Percentiles rank a stretch among this genome's conserved stretches.
Evolutionary conservation across 768 basidiomycete species (phyloP).

Genomic region (Leucocoprinus leucothites): DNA sequence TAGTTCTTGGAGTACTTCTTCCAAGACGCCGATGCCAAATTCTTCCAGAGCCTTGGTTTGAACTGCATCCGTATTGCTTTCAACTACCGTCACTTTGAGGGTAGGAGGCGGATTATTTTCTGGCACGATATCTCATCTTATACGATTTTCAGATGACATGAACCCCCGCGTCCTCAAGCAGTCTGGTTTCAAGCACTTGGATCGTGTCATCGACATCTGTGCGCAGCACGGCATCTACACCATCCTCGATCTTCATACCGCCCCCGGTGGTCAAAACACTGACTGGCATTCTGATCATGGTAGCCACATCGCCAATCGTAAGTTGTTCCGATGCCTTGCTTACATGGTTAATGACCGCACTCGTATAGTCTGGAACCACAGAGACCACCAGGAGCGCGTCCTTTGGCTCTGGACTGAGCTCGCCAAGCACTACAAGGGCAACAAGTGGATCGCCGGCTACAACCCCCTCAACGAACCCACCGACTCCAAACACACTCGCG

Average conservation of each 20-base stretch:
- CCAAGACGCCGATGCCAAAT: slow-evolving; percentile 65
- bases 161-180: slow-evolving; percentile 77
- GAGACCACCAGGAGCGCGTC: slow-evolving; percentile 78
- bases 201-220: slow-evolving; percentile 64
- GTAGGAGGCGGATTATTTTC: slow-evolving; percentile 18
- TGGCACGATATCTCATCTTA: neutral
- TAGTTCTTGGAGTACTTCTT: slow-evolving; percentile 85
- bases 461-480: slow-evolving; percentile 85
- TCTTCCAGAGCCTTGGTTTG: slow-evolving; percentile 74
- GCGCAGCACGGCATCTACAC: slow-evolving; percentile 76
- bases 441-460: slow-evolving; percentile 84
- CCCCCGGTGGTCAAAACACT: slow-evolving; percentile 70
- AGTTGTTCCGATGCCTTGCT: slow-evolving; percentile 11
- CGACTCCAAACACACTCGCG: slow-evolving; percentile 61
- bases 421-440: slow-evolving; percentile 70
- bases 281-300: slow-evolving; percentile 83
- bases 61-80: slow-evolving; percentile 77
- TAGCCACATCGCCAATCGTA: slow-evolving; percentile 61
- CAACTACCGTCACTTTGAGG: slow-evolving; percentile 73
- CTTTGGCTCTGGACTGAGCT: slow-evolving; percentile 78
- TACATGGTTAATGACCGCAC: neutral
- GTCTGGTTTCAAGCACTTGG: slow-evolving; percentile 80
- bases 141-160: slow-evolving; percentile 50
- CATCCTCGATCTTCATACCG: slow-evolving; percentile 78
- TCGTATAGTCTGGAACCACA: slow-evolving; percentile 69